Conservation (phyloP, 75 land plant species). For the Pinus albicaulis region DNA sequence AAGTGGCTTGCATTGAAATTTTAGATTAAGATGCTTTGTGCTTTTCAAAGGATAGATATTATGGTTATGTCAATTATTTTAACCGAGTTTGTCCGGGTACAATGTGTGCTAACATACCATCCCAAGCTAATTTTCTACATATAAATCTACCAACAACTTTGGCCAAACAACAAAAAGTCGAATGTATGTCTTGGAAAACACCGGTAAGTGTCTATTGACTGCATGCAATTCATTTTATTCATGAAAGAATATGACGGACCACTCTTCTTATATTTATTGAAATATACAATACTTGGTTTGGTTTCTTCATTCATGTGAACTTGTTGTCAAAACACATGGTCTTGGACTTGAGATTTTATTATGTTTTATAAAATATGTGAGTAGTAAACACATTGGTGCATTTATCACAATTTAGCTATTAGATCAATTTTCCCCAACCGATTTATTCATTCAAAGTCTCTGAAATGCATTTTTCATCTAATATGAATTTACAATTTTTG, state of each 20-base stretch:
- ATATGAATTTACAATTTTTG: too few species aligned
- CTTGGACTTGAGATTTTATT: background rate
- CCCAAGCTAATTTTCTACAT: background rate
- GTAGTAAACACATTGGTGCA: background rate
- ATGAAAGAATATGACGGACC: background rate
- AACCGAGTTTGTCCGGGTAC: background rate
- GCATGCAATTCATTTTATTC: background rate
- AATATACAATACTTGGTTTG: too few species aligned
- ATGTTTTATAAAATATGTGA: conserved; percentile 9
- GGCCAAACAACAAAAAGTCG: conserved; percentile 94
- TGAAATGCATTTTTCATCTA: too few species aligned
- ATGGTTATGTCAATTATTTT: background rate
- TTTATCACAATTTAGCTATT: too few species aligned
- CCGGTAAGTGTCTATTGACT: conserved; percentile 36
- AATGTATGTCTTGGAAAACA: conserved; percentile 86
- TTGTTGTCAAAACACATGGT: background rate
- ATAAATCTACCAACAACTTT: background rate
- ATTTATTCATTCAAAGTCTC: too few species aligned
- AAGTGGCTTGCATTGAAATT: background rate
- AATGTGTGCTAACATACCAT: background rate
- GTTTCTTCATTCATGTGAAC: background rate
- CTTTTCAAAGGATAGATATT: background rate
- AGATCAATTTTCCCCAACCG: too few species aligned
- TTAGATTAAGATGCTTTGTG: background rate
- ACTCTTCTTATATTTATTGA: background rate